Evolutionary conservation across 306 rosid species (phyloP).

Genomic region (Senna tora): DNA sequence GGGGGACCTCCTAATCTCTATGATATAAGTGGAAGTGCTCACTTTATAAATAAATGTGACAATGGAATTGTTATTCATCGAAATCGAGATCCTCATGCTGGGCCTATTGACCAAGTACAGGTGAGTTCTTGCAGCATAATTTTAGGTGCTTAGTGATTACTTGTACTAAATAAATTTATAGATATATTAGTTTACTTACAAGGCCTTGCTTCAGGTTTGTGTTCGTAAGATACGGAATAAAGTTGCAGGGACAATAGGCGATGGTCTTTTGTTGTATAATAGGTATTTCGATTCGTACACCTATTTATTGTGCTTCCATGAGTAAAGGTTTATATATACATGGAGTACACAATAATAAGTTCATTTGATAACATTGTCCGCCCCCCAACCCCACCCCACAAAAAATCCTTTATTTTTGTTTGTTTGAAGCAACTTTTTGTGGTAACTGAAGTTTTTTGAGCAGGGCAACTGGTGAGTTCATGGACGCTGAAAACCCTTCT

Average conservation of each 20-base stretch:
- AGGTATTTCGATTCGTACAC: constrained; percentile 49
- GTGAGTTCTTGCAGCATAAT: constrained; percentile 45
- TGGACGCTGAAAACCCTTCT: constrained; percentile 16
- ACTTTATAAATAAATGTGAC: constrained; percentile 93
- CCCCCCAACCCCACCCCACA: too few relatives aligned
- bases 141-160: constrained; percentile 1
- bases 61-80: constrained; percentile 93
- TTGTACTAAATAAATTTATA: constrained; percentile 13
- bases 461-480: constrained; percentile 85
- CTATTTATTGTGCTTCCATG: constrained; percentile 20
- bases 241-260: constrained; percentile 88
- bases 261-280: constrained; percentile 66
- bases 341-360: background rate
- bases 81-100: constrained; percentile 82
- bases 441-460: constrained; percentile 27
- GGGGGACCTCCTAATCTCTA: constrained; percentile 89
- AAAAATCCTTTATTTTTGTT: too few relatives aligned
- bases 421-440: background rate
- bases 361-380: background rate
- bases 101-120: constrained; percentile 80
- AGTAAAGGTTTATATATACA: background rate
- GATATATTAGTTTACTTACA: constrained; percentile 26
- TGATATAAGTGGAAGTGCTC: constrained; percentile 96
- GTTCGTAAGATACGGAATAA: constrained; percentile 87
- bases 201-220: constrained; percentile 59